These are phyloP conservation scores for Mycena leptocephala DNA, from an alignment of 768 basidiomycete species.

Conservation along the genomic window DNA sequence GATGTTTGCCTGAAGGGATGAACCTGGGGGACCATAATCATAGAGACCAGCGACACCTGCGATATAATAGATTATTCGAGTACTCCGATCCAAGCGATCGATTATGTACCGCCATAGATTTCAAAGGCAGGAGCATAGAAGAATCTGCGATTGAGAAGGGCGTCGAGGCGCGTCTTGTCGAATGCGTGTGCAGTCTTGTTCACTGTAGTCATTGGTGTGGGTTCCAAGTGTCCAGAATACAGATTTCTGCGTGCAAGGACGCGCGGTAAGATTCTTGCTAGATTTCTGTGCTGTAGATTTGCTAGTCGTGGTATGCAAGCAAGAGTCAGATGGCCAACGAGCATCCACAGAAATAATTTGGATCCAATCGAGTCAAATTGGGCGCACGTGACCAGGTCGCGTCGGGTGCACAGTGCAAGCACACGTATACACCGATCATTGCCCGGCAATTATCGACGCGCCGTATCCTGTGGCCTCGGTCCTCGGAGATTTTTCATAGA, in stretches of 20 bases:
- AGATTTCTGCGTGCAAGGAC: not conserved
- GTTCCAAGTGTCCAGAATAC: constrained; percentile 2
- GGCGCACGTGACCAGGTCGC: not conserved
- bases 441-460: not conserved
- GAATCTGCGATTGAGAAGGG: constrained; percentile 90
- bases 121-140: constrained; percentile 99
- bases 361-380: not conserved
- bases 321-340: constrained; percentile 20
- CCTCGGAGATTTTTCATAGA: not conserved
- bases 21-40: constrained; percentile 98
- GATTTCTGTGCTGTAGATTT: not conserved
- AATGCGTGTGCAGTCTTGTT: constrained; percentile 92
- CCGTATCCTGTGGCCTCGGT: not conserved
- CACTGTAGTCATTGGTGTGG: constrained; percentile 50
- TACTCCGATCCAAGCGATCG: constrained; percentile 17
- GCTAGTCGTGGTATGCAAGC: constrained; percentile 8
- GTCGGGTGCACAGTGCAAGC: not conserved
- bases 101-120: constrained; percentile 92
- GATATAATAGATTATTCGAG: not conserved
- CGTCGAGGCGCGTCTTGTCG: constrained; percentile 89
- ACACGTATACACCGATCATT: not conserved
- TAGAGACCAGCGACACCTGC: constrained; percentile 97
- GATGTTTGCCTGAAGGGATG: constrained; percentile 96
- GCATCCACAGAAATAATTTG: constrained; percentile 6
- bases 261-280: constrained; percentile 1